phyloP scores from a whole-genome alignment of 139 green algal genomes.

The Coccomyxa sp. region DNA sequence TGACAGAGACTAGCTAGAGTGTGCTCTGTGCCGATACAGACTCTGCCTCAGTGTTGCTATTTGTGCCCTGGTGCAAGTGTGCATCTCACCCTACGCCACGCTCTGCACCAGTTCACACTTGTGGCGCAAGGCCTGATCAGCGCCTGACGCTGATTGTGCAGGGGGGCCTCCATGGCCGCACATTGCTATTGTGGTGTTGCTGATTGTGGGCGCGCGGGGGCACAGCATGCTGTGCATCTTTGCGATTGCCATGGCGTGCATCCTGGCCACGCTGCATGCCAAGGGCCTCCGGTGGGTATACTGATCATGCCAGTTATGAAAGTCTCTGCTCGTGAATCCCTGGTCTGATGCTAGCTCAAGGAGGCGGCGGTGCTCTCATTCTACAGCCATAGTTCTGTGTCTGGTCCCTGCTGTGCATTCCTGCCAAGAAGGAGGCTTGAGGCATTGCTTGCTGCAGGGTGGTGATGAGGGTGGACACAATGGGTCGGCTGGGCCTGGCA shows the following conservation, averaged over 20 bases:
- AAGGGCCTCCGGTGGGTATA: constrained; percentile 15
- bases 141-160: background rate
- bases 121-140: background rate
- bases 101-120: background rate
- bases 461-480: constrained; percentile 25
- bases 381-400: too few relatives aligned
- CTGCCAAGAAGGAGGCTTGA: too few relatives aligned
- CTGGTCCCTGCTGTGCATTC: too few relatives aligned
- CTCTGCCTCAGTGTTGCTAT: background rate
- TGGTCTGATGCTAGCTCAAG: too few relatives aligned
- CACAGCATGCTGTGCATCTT: constrained; percentile 22
- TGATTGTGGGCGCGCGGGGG: constrained; percentile 27
- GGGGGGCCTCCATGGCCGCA: constrained; percentile 37
- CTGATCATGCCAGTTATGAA: too few relatives aligned
- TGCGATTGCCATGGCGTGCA: constrained; percentile 10
- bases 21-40: background rate
- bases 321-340: too few relatives aligned
- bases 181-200: constrained; percentile 29
- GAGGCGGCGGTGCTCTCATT: too few relatives aligned
- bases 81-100: background rate
- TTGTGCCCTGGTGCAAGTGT: background rate
- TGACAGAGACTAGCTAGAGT: background rate
- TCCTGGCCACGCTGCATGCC: constrained; percentile 30
- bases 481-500: constrained; percentile 27
- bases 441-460: background rate